Evolutionary conservation across 2,329 filamentous ascomycete species (phyloP).

Genomic region (Emmonsia crescens): DNA sequence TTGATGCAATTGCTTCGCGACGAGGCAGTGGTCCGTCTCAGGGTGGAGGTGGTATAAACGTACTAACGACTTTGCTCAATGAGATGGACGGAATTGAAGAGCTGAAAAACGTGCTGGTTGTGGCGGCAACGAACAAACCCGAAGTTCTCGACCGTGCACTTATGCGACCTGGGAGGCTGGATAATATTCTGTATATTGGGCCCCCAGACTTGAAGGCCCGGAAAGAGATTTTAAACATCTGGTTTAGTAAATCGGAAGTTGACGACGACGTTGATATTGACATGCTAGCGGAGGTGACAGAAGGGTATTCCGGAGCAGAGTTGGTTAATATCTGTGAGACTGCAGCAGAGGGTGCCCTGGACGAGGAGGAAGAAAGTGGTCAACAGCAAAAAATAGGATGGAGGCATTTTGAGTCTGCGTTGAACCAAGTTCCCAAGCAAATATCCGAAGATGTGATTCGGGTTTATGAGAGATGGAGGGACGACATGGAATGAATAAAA

Average conservation of each 20-base stretch:
- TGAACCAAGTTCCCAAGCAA: conserved; percentile 41
- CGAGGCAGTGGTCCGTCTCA: conserved; percentile 41
- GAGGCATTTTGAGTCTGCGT: conserved; percentile 36
- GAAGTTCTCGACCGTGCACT: conserved; percentile 77
- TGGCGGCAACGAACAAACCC: conserved; percentile 86
- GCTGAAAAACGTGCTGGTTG: conserved; percentile 69
- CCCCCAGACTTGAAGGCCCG: conserved; percentile 65
- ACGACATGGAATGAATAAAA: conserved; percentile 1
- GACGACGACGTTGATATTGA: conserved; percentile 54
- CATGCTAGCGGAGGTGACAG: conserved; percentile 51
- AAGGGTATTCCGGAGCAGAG: conserved; percentile 80
- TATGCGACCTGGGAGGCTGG: conserved; percentile 74
- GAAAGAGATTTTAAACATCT: conserved; percentile 62
- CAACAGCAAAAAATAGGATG: conserved; percentile 27
- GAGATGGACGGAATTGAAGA: conserved; percentile 94
- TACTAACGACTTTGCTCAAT: conserved; percentile 78
- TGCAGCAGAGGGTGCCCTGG: conserved; percentile 41
- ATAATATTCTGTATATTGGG: conserved; percentile 74
- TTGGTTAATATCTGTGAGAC: conserved; percentile 51
- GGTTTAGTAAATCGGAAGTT: conserved; percentile 51
- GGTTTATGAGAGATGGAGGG: conserved; percentile 48
- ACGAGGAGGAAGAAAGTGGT: conserved; percentile 38
- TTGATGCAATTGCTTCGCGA: conserved; percentile 67
- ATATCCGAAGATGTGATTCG: conserved; percentile 50
- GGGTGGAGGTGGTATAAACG: conserved; percentile 54